Percentiles rank a stretch among this genome's conserved stretches.
Conservation (phyloP, 306 rosid genomes). For the Morella rubra region DNA sequence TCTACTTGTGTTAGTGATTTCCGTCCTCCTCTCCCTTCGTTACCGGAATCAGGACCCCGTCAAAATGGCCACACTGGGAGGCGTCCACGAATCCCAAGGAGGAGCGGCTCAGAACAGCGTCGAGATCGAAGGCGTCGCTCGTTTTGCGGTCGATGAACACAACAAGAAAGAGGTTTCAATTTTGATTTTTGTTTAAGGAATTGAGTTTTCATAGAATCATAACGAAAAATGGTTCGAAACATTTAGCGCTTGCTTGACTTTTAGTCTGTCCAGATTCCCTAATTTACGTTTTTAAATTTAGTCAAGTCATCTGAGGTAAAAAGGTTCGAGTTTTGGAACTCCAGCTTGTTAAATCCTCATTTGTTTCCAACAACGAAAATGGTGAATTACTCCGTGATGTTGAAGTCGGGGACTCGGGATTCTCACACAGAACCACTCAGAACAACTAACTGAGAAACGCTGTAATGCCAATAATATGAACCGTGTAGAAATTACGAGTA, state of each 20-base stretch:
- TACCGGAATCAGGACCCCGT: neutral
- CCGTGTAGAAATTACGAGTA: no score
- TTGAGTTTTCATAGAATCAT: neutral
- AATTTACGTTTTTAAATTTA: no score
- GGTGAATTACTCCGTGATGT: no score
- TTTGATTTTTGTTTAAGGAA: neutral
- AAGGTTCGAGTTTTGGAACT: no score
- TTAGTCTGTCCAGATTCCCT: no score
- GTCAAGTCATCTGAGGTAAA: no score
- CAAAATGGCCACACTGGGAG: constrained; percentile 57
- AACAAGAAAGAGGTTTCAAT: constrained; percentile 60
- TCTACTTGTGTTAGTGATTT: constrained; percentile 1
- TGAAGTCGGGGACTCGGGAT: no score
- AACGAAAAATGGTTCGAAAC: neutral
- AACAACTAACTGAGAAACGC: no score
- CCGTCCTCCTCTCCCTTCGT: constrained; percentile 2
- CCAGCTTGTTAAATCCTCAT: no score
- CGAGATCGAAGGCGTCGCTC: constrained; percentile 61
- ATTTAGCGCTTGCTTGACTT: neutral
- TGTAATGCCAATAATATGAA: no score
- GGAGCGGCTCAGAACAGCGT: constrained; percentile 43
- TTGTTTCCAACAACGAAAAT: no score
- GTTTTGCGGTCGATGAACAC: constrained; percentile 81
- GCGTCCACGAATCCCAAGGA: constrained; percentile 38
- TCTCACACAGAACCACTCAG: no score